Evolutionary conservation across 371 early-diverging fungal genomes (phyloP), one percentile per base, ranked within the genome.

Genomic region (Syncephalis fuscata): DNA sequence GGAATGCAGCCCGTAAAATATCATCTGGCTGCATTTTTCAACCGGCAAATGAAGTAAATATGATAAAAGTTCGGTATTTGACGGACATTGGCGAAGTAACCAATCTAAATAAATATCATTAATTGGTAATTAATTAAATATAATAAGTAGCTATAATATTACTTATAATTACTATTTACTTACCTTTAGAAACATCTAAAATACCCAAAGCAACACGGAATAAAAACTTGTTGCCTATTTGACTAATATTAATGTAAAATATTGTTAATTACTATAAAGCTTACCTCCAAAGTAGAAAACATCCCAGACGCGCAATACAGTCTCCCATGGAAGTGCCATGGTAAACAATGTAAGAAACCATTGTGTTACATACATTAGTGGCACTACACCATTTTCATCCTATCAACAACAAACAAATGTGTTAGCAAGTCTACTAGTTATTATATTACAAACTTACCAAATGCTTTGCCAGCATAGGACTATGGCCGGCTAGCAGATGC

Each of bases 281-380:
- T 52, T 55, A 49, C 86, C 87, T 65, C 85, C 85, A 58, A 70
- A 81, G 49, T 80, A 76, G 48, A 94, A 85, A 11, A 89, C 65
- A 64, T 96, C 97, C 45, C 85, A 85, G 50, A 96, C 80, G 2
- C 95, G 79, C 54, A 89, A 66, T 3, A 92, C 92, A 45, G 91
- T 61, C 1, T 76, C 71, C 23, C 92, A 69, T 3, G 97, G 95
- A 56, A 92, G 87, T 0, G 88, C 74, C 62, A 88, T 92, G 1
- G 96, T 89, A 62, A 94, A 96, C 42, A 92, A 56, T 2, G 97
- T 92, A 64, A 96, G 70, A 63, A 92, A 91, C 94, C 94, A 89
- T 57, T 85, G 88, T 7, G 86, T 80, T 0, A 84, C 92, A 48
- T 86, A 97, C 88, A 94, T 92, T 49, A 82, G 85, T 0, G 86